Evolutionary conservation across 1,284 basidiomycete species (phyloP), one percentile per base, ranked within the genome.

Genomic region (Ustilago vetiveriae): DNA sequence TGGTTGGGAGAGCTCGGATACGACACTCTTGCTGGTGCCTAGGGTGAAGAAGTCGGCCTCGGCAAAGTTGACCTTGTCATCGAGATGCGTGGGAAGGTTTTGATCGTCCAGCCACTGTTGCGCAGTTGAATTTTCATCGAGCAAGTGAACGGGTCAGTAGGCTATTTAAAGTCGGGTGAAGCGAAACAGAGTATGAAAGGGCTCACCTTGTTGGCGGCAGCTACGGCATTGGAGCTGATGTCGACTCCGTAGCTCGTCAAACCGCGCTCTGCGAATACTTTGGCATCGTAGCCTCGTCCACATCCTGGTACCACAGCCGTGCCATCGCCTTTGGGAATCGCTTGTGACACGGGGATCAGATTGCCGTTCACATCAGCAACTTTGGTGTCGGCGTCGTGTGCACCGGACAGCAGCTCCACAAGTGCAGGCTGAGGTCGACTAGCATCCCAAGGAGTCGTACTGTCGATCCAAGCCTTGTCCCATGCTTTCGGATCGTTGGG

Each of bases 381-480:
- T 19, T 57, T 52, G 37, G 29, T 23, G 7, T 57, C 57, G 13
- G 35, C 45, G 41, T 71, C 59, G 32, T 73, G 62, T 9, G 29
- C 43, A 10, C 66, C 68, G 8, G 44, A 23, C 16, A 76, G 52
- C 11, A 68, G 38, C 38, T 60, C 58, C 3, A 72, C 42, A 10
- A 76, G 60, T 19, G 72, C 72, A 9, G 68, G 64, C 21, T 76
- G 74, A 9, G 74, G 49, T 33, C 38, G 49, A 6, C 47, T 47
- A 16, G 63, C 50, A 40, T 76, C 74, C 74, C 74, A 76, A 0
- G 74, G 74, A 6, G 72, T 76, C 13, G 58, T 49, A 32, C 43
- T 55, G 35, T 67, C 52, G 24, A 72, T 37, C 74, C 74, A 76
- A 10, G 71, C 71, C 26, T 70, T 35, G 23, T 76, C 68, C 74